These are phyloP conservation scores for Yarrowia bubula DNA, from an alignment of 805 yeast species.

Conservation along the genomic window DNA sequence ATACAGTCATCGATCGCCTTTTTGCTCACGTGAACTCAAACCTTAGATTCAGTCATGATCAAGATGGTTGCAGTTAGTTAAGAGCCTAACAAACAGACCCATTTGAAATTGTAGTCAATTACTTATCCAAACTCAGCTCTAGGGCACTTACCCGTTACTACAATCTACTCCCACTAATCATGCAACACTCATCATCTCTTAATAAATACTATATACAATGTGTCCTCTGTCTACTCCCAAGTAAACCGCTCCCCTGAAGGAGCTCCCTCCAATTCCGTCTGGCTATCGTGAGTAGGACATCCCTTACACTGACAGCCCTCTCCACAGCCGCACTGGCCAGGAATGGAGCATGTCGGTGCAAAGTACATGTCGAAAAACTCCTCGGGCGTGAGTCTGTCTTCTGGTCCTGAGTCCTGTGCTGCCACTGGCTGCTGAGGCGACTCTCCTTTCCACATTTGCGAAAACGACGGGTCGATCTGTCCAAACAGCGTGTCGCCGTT, in stretches of 20 bases:
- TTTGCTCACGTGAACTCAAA: conserved; percentile 1
- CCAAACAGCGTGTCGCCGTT: background rate
- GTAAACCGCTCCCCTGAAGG: conserved; percentile 9
- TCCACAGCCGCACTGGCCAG: conserved; percentile 43
- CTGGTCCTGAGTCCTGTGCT: conserved; percentile 4
- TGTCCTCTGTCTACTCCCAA: background rate
- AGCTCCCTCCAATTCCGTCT: conserved; percentile 2
- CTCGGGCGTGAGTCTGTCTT: conserved; percentile 24
- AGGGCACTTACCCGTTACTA: too few species aligned
- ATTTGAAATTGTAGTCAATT: too few species aligned
- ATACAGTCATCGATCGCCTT: background rate
- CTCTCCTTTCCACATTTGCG: conserved; percentile 20
- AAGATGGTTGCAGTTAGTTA: background rate
- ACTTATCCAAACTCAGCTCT: too few species aligned
- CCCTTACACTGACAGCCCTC: conserved; percentile 41
- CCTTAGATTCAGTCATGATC: conserved; percentile 10
- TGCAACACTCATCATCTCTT: background rate
- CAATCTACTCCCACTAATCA: too few species aligned
- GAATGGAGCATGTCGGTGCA: conserved; percentile 41
- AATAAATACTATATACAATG: conserved; percentile 25
- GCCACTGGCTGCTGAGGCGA: background rate
- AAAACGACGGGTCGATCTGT: conserved; percentile 24
- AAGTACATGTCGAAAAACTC: conserved; percentile 35
- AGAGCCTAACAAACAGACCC: too few species aligned
- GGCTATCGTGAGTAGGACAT: conserved; percentile 36